phyloP scores from a whole-genome alignment of 768 basidiomycete species.

The Podaxis sp. region DNA sequence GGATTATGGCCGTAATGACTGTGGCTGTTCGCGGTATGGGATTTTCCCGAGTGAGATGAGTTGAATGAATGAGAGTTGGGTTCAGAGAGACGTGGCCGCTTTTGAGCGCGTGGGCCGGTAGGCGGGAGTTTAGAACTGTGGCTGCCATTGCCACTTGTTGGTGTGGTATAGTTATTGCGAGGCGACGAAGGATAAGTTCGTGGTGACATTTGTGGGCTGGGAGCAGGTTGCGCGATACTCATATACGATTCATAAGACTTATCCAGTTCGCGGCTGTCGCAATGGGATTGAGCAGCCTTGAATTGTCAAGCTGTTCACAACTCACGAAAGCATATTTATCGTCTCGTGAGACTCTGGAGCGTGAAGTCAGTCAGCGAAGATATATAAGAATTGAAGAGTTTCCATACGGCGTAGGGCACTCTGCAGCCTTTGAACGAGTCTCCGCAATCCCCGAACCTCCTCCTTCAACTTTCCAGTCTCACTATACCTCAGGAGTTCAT shows the following conservation, averaged over 20 bases:
- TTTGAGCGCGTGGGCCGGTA: constrained; percentile 79
- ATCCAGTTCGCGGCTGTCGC: constrained; percentile 68
- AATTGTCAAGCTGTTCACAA: constrained; percentile 22
- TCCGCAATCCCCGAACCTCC: constrained; percentile 68
- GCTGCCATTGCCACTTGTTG: constrained; percentile 26
- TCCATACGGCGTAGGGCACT: constrained; percentile 69
- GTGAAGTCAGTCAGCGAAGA: constrained; percentile 15
- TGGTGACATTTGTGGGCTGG: constrained; percentile 26
- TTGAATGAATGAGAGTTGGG: constrained; percentile 32
- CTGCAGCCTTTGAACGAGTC: constrained; percentile 69
- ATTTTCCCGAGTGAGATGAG: constrained; percentile 19
- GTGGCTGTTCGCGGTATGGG: constrained; percentile 11
- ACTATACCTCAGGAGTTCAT: constrained; percentile 67
- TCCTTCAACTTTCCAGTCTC: constrained; percentile 84
- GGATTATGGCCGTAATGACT: constrained; percentile 16
- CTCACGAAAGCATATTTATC: constrained; percentile 72
- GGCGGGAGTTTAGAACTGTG: constrained; percentile 56
- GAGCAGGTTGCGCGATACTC: constrained; percentile 18
- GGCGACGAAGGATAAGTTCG: constrained; percentile 47
- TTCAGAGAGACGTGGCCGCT: constrained; percentile 75
- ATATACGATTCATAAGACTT: constrained; percentile 70
- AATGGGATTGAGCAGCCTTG: constrained; percentile 18
- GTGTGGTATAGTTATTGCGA: constrained; percentile 42
- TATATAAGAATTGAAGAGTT: constrained; percentile 12
- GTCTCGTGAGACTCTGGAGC: constrained; percentile 73